These are phyloP conservation scores for Diutina mesorugosa DNA, from an alignment of 1,139 yeast species.

Conservation along the genomic window DNA sequence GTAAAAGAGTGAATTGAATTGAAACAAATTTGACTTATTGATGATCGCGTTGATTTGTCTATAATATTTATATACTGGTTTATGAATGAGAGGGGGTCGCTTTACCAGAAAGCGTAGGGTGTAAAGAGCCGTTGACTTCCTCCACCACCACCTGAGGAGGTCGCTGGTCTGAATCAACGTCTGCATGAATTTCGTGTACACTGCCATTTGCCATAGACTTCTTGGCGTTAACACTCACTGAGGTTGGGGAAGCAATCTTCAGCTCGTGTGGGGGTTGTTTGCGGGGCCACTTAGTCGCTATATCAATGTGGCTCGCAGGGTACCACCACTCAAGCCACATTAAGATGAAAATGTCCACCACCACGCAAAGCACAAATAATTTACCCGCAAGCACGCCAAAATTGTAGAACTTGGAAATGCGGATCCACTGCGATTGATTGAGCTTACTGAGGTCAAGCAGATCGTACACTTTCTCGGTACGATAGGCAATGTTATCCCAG, in stretches of 20 bases:
- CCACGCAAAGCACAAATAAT: slow-evolving; percentile 62
- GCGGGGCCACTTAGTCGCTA: slow-evolving; percentile 70
- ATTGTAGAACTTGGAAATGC: slow-evolving; percentile 49
- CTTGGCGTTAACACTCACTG: neutral
- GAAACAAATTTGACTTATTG: no score
- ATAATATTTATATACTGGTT: neutral
- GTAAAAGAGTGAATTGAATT: no score
- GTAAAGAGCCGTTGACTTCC: neutral
- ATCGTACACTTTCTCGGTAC: slow-evolving; percentile 78
- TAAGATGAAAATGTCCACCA: slow-evolving; percentile 63
- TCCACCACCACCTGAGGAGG: neutral
- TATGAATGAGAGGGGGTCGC: neutral
- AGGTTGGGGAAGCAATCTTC: neutral
- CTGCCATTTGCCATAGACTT: neutral
- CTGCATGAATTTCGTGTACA: neutral
- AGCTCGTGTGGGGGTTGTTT: neutral
- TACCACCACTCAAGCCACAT: slow-evolving; percentile 53
- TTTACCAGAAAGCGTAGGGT: neutral
- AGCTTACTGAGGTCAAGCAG: slow-evolving; percentile 31
- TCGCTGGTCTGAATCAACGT: no score
- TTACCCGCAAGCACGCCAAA: slow-evolving; percentile 83
- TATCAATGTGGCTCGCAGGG: slow-evolving; percentile 60
- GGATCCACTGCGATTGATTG: slow-evolving; percentile 33
- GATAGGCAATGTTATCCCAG: slow-evolving; percentile 79
- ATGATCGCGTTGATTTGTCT: neutral